Evolutionary conservation across 495 filamentous ascomycete genomes (phyloP), one percentile per base, ranked within the genome.

Genomic region (Penicillium roqueforti): DNA sequence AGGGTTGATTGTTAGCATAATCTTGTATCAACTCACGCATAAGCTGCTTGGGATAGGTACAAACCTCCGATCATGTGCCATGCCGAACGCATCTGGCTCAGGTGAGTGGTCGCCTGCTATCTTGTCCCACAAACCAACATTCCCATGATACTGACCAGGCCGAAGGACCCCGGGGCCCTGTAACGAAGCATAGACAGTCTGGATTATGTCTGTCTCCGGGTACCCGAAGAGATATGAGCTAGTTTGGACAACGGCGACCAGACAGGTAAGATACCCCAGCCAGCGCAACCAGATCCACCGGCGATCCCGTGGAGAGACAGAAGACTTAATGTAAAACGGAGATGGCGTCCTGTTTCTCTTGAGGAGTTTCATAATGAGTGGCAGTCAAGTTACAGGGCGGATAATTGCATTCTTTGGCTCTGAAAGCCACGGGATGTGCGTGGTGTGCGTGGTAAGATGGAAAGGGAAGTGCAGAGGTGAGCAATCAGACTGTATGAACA

Each of bases 111-210:
- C 41, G 22, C 58, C 53, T 51, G 26, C 53, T 54, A 53, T 53
- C 51, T 51, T 22, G 23, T 32, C 13, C 36, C 2, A 36, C 22
- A 16, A 31, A 7, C 22, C 46, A 7, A 3, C n/a, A 4, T 22
- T 22, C 11, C 54, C 51, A n/a, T 32, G 44, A 34, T 66, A 63
- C 25, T 66, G 59, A 11, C 62, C 60, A 0, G 62, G 62, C 37
- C 51, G 60, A 56, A 66, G 53, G 6, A 63, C 22, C 5, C 34
- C 11, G 0, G 51, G 47, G 3, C 36, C 26, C 19, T 40, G 26
- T 6, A 26, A 32, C 6, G 9, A 38, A 18, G 18, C 11, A 4
- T 53, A 48, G 20, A 19, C 6, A 26, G 16, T 2, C 6, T 34
- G 42, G 0, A 55, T 3, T 3, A 58, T 31, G 3, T 49, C 54